Base-by-base conservation (phyloP, 345 rosid species). In the Sapria himalayana region DNA sequence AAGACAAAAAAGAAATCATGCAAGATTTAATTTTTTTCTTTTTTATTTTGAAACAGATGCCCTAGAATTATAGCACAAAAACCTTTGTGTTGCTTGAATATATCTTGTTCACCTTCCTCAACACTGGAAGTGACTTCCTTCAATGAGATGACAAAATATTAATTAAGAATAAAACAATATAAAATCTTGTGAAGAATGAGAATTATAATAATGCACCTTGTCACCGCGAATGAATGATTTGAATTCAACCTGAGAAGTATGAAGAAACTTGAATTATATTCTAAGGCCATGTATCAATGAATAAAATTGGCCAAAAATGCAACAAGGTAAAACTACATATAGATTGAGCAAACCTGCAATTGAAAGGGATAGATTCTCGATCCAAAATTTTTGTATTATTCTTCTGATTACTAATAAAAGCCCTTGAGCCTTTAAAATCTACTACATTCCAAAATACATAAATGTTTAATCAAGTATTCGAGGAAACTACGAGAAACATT, bases 91-190 rank as follows among this genome's bases (percentile, higher is more conserved):
- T 11, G 33, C 44, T 51, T 35, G 39, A 29, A 51, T 44, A 43
- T 31, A 46, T 56, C 45, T 50, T 61, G 40, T 45, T 69, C 32
- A 22, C 37, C 59, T 45, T 47, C 57, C 22, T 64, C 14, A 51
- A 39, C 15, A 43, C 60, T 17, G 66, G 66, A 34, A 62, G 55
- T 27, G 74, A 72, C 57, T 66, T 72, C 80, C 85, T 76, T 50
- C 59, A 67, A 34, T 39, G 37, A 25, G 43, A 57, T 19, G 46
- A 20, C 45, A 51, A 16, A 33, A 56, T 5, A 17, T 14, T 21
- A 21, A 20, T 32, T 52, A 45, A 53, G 40, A 9, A 24, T 21
- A 22, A 55, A 4, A 37, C 17, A n/a, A 19, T 15, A 13, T 18
- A 18, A 17, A 6, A 7, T 15, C 35, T 14, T 23, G 11, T 37